These are phyloP conservation scores for Melanogaster broomeanus DNA, from an alignment of 768 basidiomycete genomes.

Conservation along the genomic window DNA sequence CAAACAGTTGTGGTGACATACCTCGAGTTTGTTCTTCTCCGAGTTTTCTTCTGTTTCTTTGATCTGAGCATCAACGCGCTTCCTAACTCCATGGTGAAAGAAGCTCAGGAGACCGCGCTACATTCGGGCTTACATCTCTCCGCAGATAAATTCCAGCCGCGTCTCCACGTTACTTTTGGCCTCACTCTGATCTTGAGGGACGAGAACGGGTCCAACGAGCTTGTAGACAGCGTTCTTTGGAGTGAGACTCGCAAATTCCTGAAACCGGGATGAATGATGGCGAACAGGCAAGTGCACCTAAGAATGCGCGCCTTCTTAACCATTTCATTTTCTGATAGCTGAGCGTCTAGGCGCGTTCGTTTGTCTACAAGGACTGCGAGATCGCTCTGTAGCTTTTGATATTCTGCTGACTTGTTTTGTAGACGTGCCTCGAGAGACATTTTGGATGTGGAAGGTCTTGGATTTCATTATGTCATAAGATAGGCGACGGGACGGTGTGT, in stretches of 20 bases:
- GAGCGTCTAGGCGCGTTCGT: conserved; percentile 85
- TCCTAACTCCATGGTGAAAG: conserved; percentile 41
- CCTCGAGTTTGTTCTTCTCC: conserved; percentile 85
- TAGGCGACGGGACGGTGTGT: neutral
- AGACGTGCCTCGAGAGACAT: conserved; percentile 63
- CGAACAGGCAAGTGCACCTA: neutral
- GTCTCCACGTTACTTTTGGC: conserved; percentile 89
- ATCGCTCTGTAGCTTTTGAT: conserved; percentile 80
- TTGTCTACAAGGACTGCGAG: conserved; percentile 74
- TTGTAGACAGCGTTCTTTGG: conserved; percentile 85
- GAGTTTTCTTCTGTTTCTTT: conserved; percentile 75
- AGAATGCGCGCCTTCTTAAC: conserved; percentile 73
- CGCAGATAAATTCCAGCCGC: conserved; percentile 82
- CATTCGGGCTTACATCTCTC: conserved; percentile 71
- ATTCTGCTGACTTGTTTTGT: conserved; percentile 71
- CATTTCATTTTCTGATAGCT: conserved; percentile 87
- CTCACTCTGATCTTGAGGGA: conserved; percentile 86
- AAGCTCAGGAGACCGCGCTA: neutral
- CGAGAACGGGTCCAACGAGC: conserved; percentile 86
- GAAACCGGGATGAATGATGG: conserved; percentile 6
- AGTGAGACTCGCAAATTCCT: conserved; percentile 84
- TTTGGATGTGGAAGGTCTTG: conserved; percentile 1
- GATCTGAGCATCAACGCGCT: conserved; percentile 80
- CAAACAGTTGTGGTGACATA: conserved; percentile 25
- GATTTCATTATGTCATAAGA: neutral